Evolutionary conservation across 345 rosid genomes (phyloP).

Genomic region (Lepidium africanum): DNA sequence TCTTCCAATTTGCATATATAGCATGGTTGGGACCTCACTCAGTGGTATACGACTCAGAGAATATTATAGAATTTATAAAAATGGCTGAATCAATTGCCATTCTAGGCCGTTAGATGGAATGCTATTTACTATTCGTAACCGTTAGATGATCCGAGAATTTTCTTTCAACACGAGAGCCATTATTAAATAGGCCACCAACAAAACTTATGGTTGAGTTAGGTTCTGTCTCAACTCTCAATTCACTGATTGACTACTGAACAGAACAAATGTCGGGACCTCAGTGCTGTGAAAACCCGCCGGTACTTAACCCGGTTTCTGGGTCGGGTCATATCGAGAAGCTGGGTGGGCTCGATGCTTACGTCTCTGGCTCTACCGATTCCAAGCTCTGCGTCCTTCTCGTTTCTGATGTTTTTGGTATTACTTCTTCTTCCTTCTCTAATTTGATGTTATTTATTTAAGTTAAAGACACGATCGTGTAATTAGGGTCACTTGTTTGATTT

Average conservation of each 20-base stretch:
- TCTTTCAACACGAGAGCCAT: background rate
- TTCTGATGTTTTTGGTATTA: constrained; percentile 57
- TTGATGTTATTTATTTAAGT: background rate
- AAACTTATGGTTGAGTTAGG: background rate
- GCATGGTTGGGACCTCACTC: too few species aligned
- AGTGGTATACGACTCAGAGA: too few species aligned
- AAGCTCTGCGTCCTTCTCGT: constrained; percentile 55
- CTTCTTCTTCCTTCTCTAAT: background rate
- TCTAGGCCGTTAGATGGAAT: background rate
- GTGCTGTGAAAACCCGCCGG: constrained; percentile 76
- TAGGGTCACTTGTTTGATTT: background rate
- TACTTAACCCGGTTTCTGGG: constrained; percentile 40
- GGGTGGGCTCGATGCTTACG: constrained; percentile 57
- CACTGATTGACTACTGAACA: background rate
- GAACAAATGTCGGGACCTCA: constrained; percentile 52
- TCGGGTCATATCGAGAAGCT: constrained; percentile 53
- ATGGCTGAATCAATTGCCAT: background rate
- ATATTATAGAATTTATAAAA: too few species aligned
- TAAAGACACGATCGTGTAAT: background rate
- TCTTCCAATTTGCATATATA: background rate
- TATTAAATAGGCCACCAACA: background rate
- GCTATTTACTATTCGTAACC: background rate
- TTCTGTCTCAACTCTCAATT: background rate
- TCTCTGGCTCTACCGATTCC: constrained; percentile 53
- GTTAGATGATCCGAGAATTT: background rate